Conservation (phyloP, 306 rosid genomes). For the Rosa multiflora region DNA sequence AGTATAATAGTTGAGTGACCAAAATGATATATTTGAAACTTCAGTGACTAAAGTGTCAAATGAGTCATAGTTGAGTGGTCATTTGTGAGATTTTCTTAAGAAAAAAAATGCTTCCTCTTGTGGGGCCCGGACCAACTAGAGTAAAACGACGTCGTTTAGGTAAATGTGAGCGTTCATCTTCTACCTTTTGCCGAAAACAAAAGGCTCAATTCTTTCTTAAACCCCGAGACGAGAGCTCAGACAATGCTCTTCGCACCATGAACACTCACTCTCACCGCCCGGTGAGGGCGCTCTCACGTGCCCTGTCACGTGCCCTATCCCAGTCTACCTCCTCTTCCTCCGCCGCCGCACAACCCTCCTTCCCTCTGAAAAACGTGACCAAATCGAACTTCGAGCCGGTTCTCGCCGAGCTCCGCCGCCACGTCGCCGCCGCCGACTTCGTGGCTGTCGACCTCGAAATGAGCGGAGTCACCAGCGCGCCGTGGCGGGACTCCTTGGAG, state of each 20-base stretch:
- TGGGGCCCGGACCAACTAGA: too few species aligned
- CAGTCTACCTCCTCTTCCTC: constrained; percentile 17
- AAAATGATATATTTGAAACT: too few species aligned
- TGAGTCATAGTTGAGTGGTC: too few species aligned
- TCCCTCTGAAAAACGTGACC: constrained; percentile 77
- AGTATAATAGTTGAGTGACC: too few species aligned
- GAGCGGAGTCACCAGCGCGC: constrained; percentile 90
- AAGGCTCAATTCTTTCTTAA: background rate
- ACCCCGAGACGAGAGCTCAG: background rate
- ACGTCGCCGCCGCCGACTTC: constrained; percentile 70
- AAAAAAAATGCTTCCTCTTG: too few species aligned
- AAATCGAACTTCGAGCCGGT: constrained; percentile 66
- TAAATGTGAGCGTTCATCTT: background rate
- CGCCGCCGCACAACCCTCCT: constrained; percentile 14
- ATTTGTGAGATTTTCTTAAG: too few species aligned
- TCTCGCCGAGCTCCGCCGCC: constrained; percentile 63
- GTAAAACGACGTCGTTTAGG: background rate
- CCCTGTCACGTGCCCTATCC: constrained; percentile 51
- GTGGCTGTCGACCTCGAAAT: constrained; percentile 95
- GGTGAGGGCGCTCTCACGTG: constrained; percentile 44
- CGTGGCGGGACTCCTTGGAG: constrained; percentile 82
- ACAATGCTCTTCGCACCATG: constrained; percentile 23
- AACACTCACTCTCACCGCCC: constrained; percentile 26
- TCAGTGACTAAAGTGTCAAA: too few species aligned
- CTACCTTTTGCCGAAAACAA: background rate